A percentile compares a stretch with the other conserved stretches of the same genome.
Conservation (phyloP, 495 filamentous ascomycete genomes). For the Hypomontagnella monticulosa region DNA sequence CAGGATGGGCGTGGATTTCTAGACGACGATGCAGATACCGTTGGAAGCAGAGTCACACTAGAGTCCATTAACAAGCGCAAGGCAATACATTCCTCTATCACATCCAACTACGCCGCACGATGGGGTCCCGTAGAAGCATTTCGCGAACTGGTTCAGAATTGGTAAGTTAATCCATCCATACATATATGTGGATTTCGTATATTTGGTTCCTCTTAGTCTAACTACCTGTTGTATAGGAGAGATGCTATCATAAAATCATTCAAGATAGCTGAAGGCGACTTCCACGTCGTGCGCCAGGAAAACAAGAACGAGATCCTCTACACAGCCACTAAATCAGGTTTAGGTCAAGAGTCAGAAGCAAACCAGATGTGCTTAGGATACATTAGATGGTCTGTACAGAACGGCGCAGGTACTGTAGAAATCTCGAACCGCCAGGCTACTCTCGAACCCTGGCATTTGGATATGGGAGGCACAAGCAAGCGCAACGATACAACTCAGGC, state of each 20-base stretch:
- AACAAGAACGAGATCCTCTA: constrained; percentile 15
- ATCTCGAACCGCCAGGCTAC: constrained; percentile 31
- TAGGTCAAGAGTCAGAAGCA: background rate
- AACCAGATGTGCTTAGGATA: constrained; percentile 23
- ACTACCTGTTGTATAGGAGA: constrained; percentile 4
- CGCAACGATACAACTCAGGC: constrained; percentile 19
- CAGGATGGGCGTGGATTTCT: background rate
- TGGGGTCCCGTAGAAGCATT: constrained; percentile 32
- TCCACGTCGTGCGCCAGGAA: constrained; percentile 4
- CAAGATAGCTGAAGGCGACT: constrained; percentile 6
- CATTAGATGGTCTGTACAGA: constrained; percentile 31
- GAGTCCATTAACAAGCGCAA: constrained; percentile 13
- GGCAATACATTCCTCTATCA: constrained; percentile 27
- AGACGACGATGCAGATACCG: background rate
- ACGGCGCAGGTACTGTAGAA: constrained; percentile 32
- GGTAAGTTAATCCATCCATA: constrained; percentile 3
- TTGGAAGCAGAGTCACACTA: background rate
- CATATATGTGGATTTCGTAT: background rate
- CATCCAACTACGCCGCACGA: constrained; percentile 24
- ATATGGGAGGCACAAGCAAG: constrained; percentile 35
- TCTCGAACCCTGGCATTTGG: constrained; percentile 31
- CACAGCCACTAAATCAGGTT: background rate
- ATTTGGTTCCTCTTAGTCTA: background rate
- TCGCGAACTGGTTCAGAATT: constrained; percentile 36
- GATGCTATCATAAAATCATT: constrained; percentile 28